Base-by-base conservation (phyloP, 2,329 filamentous ascomycete genomes). In the Aspergillus fischeri region DNA sequence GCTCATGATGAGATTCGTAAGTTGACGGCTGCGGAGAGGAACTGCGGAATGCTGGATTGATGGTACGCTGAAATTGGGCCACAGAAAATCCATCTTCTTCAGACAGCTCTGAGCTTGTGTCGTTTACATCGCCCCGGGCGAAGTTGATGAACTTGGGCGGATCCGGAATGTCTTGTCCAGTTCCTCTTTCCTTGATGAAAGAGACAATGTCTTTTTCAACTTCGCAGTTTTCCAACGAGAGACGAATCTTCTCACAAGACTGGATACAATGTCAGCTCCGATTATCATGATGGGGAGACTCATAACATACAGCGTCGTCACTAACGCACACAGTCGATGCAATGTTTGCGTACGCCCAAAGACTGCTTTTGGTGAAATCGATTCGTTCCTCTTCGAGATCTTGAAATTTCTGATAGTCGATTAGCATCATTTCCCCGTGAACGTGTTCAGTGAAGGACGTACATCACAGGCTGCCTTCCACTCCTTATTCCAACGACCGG, bases 141-240 rank as follows among this genome's bases (percentile, higher is more conserved):
- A 97, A 99, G 79, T 99, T 97, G 84, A 99, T 97, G 74, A 97
- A 99, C 74, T 92, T 97, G 47, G 94, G 94, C 25, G 94, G 86
- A 73, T 97, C 94, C 1, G 94, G 95, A 49, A 99, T 99, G 73
- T 99, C 95, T 74, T 97, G 93, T 4, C 94, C 92, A 2, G 94
- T 99, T 24, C 93, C 93, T 62, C 78, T 84, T 50, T 96, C 92
- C 61, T 83, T 88, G 76, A 99, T 99, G 78, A 99, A 99, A 61
- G 76, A 80, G 24, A 86, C 78, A 61, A 99, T 97, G 72, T 99
- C 95, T 73, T 93, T 96, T 73, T 97, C 92, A 1, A 99, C 94
- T 67, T 99, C 94, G 77, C 95, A 96, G 69, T 90, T 90, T 77
- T 99, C 95, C 2, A 99, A 81, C 0, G 93, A 93, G 4, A 97